These are phyloP conservation scores for Saccharomycopsis sp. DNA, from an alignment of 805 yeast genomes.

Conservation along the genomic window DNA sequence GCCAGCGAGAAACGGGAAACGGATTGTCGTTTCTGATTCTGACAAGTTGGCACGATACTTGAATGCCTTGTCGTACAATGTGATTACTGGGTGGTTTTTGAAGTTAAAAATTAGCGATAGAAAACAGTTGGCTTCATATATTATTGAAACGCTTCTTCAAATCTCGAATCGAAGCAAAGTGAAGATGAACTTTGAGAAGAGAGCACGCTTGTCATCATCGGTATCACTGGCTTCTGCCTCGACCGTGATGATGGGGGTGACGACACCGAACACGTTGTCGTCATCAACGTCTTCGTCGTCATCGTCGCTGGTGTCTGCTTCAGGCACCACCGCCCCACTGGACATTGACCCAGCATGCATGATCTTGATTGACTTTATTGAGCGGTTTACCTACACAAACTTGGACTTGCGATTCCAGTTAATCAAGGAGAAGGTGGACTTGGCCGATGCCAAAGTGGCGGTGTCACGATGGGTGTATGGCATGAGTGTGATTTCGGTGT, in stretches of 20 bases:
- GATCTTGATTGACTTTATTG: constrained; percentile 59
- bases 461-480: constrained; percentile 55
- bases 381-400: constrained; percentile 58
- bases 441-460: constrained; percentile 23
- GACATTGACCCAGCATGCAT: constrained; percentile 37
- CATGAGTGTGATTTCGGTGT: constrained; percentile 44
- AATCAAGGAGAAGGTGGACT: constrained; percentile 17
- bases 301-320: background rate
- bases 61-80: constrained; percentile 53
- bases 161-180: constrained; percentile 7
- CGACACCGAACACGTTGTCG: constrained; percentile 16
- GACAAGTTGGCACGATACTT: constrained; percentile 50
- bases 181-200: no score
- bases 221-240: no score
- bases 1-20: background rate
- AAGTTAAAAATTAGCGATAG: constrained; percentile 53
- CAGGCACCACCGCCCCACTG: constrained; percentile 31
- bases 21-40: constrained; percentile 21
- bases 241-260: no score
- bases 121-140: constrained; percentile 49
- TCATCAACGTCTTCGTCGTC: no score
- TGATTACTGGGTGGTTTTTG: constrained; percentile 64
- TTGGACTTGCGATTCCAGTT: constrained; percentile 38
- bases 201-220: no score
- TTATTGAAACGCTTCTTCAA: constrained; percentile 42